Conservation (phyloP, 176 grass and related monocot genomes). For the Juncus effusus region DNA sequence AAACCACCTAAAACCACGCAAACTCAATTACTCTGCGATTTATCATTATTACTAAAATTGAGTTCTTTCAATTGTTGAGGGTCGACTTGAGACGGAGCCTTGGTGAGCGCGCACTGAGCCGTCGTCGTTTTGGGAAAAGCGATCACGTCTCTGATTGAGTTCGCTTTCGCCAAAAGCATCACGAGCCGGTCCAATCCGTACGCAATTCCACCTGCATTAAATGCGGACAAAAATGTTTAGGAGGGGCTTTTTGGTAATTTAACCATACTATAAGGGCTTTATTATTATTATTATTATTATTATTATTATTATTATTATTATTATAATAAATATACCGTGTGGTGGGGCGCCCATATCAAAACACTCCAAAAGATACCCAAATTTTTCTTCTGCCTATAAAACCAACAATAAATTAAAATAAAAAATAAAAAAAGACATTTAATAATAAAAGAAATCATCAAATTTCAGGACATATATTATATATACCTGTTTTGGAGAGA, state of each 20-base stretch:
- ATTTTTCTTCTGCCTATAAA: slow-evolving; percentile 87
- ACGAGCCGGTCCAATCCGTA: slow-evolving; percentile 89
- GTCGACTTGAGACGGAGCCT: slow-evolving; percentile 69
- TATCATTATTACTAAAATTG: slow-evolving; percentile 23
- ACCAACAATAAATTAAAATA: slow-evolving; percentile 6
- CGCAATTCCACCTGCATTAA: slow-evolving; percentile 76
- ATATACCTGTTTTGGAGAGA: slow-evolving; percentile 63
- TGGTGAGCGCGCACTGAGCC: slow-evolving; percentile 88
- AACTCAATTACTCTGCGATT: neutral
- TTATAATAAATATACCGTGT: slow-evolving; percentile 54
- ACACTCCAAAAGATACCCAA: slow-evolving; percentile 89
- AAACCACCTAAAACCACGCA: neutral
- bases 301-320: no score
- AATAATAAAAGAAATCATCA: neutral
- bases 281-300: no score
- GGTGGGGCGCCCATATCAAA: slow-evolving; percentile 94
- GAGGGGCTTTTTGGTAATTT: no score
- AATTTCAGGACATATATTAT: neutral
- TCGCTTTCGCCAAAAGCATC: slow-evolving; percentile 90
- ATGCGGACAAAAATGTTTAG: no score
- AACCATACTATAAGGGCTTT: no score
- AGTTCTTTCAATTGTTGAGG: slow-evolving; percentile 81
- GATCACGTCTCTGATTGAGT: slow-evolving; percentile 80
- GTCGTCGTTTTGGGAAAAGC: slow-evolving; percentile 93
- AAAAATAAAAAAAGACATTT: neutral